Base-by-base conservation (phyloP, 352 stramenopile genomes). In the Phytophthora agathidicida region DNA sequence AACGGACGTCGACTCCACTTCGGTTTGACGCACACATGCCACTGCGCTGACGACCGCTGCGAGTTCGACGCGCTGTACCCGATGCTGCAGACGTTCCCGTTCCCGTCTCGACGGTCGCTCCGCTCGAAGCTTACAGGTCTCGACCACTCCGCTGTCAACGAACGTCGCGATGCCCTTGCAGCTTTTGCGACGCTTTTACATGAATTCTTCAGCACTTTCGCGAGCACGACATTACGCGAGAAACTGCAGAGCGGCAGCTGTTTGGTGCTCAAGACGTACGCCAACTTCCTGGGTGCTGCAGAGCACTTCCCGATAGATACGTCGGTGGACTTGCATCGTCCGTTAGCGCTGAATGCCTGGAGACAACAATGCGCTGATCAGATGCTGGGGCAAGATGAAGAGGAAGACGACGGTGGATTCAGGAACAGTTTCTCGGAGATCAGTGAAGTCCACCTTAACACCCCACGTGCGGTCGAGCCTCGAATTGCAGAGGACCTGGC, bases 321-420 rank as follows among this genome's bases (percentile, higher is more conserved):
- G 7, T 56, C 56, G 7, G 48, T 53, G 2, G 57, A 63, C 1
- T 33, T 88, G 7, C 77, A 75, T 13, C 83, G 71, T 35, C 76
- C 78, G 5, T 54, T 90, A 8, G 38, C 22, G 0, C 65, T 90
- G 10, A 64, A 70, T 8, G 75, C 67, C 20, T 92, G 83, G 80
- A 80, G 78, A 16, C 71, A 81, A 50, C 73, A 81, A 47, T 83
- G 75, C 23, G 71, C 73, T 3, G 66, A 81, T 8, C 57, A 77
- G 44, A 83, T 83, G 70, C 53, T 86, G 23, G 27, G 47, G 4
- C 68, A 80, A 44, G 71, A 71, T 20, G 60, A 77, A n/a, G 46
- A 65, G 11, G 60, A 68, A 20, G 53, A 41, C 10, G 39, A 63
- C 27, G 27, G 20, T 17, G 26, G 14, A 13, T 54, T 50, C 32